Base-by-base conservation (phyloP, 2,329 filamentous ascomycete genomes). In the Didymella arachidicola region DNA sequence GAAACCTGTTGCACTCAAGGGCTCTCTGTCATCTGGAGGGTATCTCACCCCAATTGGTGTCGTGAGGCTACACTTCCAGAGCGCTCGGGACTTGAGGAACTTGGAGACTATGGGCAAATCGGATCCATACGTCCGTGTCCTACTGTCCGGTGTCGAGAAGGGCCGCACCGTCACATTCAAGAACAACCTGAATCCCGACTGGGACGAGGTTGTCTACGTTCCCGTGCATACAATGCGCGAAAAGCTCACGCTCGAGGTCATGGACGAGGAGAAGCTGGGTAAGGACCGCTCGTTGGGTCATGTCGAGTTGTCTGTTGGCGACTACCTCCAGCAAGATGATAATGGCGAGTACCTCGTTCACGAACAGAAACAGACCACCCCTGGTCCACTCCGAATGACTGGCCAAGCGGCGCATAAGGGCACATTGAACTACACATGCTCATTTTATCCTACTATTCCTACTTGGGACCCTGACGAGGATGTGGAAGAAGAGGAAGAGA, bases 61-160 rank as follows among this genome's bases (percentile, higher is more conserved):
- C 22, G 92, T 98, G 87, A 89, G 95, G 62, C 83, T 99, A 66
- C 93, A 99, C 77, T 94, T 98, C 82, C 86, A 91, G 79, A 88
- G 86, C 70, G 95, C 92, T 29, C 86, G 84, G 48, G 87, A 93
- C 68, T 84, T 99, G 42, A 91, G 93, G 59, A 99, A 99, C 76
- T 85, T 97, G 52, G 95, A 99, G 78, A 92, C 92, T 2, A 87
- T 99, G 77, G 95, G 95, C 78, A 98, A 98, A 79, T 98, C 95
- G 0, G 96, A 99, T 77, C 92, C 95, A 0, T 99, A 99, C 70
- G 91, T 89, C 22, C 89, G 94, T 41, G 90, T 98, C 1, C 79
- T 97, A 52, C 84, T 97, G 7, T 97, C 93, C 46, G 94, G 95
- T 44, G 88, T 98, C 56, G 90, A 95, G 73, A 96, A 94, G 77